These are phyloP conservation scores for Starmera stellimalicola DNA, from an alignment of 1,139 yeast genomes.

Conservation along the genomic window DNA sequence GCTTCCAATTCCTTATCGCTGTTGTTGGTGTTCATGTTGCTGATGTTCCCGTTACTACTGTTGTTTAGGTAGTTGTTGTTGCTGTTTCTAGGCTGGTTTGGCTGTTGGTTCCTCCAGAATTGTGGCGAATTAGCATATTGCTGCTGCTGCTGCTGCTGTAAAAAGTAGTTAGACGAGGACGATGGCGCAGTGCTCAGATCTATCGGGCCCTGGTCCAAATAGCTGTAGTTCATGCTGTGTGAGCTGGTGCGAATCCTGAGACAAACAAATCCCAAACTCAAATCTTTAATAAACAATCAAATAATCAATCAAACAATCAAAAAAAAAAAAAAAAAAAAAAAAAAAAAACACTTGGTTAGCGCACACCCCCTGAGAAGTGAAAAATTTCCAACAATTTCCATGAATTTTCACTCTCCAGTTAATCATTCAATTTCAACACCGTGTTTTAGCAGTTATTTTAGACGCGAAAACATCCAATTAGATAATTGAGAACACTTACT, in stretches of 20 bases:
- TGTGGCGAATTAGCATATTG: slow-evolving; percentile 1
- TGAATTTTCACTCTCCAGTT: too few relatives aligned
- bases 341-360: not conserved
- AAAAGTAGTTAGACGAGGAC: slow-evolving; percentile 1
- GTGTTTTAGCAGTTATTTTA: too few relatives aligned
- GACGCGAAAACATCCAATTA: too few relatives aligned
- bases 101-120: slow-evolving; percentile 1
- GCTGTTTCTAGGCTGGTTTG: slow-evolving; percentile 1
- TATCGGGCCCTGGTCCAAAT: slow-evolving; percentile 2
- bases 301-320: too few relatives aligned
- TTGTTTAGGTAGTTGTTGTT: not conserved
- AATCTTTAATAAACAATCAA: too few relatives aligned
- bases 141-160: slow-evolving; percentile 1
- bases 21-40: slow-evolving; percentile 6
- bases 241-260: too few relatives aligned
- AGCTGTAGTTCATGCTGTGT: too few relatives aligned
- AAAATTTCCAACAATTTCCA: too few relatives aligned
- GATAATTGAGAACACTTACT: too few relatives aligned
- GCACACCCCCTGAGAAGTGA: not conserved
- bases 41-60: slow-evolving; percentile 2
- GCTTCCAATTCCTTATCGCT: slow-evolving; percentile 11
- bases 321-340: not conserved
- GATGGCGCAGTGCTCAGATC: slow-evolving; percentile 4
- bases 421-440: too few relatives aligned
- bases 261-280: too few relatives aligned